Conservation (phyloP, 257 asterid species). For the Nicotiana sylvestris region DNA sequence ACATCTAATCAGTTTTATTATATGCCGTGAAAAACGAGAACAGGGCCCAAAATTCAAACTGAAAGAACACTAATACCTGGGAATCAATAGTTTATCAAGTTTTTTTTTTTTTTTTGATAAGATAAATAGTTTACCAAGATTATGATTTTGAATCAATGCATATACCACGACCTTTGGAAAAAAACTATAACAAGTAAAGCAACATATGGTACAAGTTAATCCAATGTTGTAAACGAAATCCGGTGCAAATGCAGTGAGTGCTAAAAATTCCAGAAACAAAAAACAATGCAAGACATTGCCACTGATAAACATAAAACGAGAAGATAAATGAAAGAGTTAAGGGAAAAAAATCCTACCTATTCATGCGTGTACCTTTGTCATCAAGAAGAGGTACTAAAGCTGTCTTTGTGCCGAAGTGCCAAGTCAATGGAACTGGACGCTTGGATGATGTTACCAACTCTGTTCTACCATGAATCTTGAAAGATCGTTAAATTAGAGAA, state of each 20-base stretch:
- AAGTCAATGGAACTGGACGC: slow-evolving; percentile 96
- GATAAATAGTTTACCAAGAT: background rate
- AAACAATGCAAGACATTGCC: background rate
- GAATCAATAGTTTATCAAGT: background rate
- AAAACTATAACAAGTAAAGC: background rate
- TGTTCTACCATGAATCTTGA: slow-evolving; percentile 93
- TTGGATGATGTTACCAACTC: slow-evolving; percentile 87
- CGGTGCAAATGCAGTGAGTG: background rate
- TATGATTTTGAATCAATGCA: background rate
- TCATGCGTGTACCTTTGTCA: slow-evolving; percentile 91
- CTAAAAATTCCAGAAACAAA: background rate
- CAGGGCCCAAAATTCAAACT: background rate
- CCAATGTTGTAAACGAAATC: background rate
- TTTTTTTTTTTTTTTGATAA: no score
- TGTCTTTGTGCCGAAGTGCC: slow-evolving; percentile 91
- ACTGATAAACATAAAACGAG: background rate
- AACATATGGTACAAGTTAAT: background rate
- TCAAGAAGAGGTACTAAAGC: slow-evolving; percentile 79
- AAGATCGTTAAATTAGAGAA: slow-evolving; percentile 26
- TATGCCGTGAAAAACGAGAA: background rate
- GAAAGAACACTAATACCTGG: background rate
- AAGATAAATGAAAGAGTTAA: background rate
- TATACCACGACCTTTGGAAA: background rate
- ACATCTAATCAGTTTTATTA: background rate
- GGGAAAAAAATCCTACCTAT: slow-evolving; percentile 49